Percentiles rank a stretch among this genome's conserved stretches.
Conservation (phyloP, 2,329 filamentous ascomycete genomes). For the Exophiala aquamarina region DNA sequence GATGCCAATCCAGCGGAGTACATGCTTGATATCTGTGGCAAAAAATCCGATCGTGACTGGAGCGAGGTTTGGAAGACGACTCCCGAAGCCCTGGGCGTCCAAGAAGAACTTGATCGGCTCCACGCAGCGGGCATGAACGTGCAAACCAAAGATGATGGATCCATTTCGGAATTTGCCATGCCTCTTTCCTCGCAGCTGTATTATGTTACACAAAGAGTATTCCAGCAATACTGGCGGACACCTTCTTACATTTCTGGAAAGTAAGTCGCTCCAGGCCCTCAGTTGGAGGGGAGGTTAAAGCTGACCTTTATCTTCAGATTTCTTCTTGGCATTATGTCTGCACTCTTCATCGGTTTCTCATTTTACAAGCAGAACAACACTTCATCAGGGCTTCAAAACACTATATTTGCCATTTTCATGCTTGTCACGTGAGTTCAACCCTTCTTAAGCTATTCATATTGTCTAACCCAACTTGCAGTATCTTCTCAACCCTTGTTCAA, state of each 20-base stretch:
- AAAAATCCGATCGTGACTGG: slow-evolving; percentile 64
- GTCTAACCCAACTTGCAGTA: slow-evolving; percentile 33
- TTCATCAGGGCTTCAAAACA: slow-evolving; percentile 67
- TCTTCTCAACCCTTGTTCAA: slow-evolving; percentile 51
- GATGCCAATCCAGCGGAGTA: slow-evolving; percentile 74
- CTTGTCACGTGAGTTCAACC: slow-evolving; percentile 50
- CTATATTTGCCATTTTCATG: slow-evolving; percentile 69
- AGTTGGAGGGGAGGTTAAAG: neutral
- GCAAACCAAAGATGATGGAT: slow-evolving; percentile 39
- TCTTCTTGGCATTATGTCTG: slow-evolving; percentile 52
- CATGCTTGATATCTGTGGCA: slow-evolving; percentile 48
- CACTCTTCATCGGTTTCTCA: slow-evolving; percentile 53
- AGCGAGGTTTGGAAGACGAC: slow-evolving; percentile 60
- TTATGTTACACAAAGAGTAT: slow-evolving; percentile 70
- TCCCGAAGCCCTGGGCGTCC: slow-evolving; percentile 53
- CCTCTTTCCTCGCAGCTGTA: slow-evolving; percentile 66
- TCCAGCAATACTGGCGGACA: slow-evolving; percentile 85
- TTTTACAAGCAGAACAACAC: slow-evolving; percentile 68
- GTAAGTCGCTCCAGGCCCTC: slow-evolving; percentile 58
- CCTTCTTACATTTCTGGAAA: slow-evolving; percentile 65
- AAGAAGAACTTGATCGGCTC: slow-evolving; percentile 59
- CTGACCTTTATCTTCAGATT: slow-evolving; percentile 54
- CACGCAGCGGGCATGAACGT: slow-evolving; percentile 49
- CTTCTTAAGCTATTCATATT: neutral
- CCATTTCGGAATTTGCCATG: slow-evolving; percentile 70